Conservation (phyloP, 768 basidiomycete genomes). For the Termitomyces sp. region DNA sequence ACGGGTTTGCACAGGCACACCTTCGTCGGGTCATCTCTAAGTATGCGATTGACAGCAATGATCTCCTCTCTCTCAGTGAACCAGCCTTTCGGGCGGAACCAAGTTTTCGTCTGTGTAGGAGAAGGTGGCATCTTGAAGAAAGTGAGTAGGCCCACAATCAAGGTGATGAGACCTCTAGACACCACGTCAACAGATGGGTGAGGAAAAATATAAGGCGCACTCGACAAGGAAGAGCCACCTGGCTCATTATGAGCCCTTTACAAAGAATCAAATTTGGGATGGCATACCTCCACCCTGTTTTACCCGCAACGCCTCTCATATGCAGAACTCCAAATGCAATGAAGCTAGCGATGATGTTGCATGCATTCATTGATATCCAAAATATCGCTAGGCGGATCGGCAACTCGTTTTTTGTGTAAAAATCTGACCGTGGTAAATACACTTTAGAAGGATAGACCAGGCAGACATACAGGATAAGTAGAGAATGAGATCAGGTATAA, state of each 20-base stretch:
- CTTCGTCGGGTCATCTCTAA: constrained; percentile 61
- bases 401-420: constrained; percentile 55
- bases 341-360: constrained; percentile 45
- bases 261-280: not conserved
- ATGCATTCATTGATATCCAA: constrained; percentile 45
- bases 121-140: constrained; percentile 59
- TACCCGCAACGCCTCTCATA: constrained; percentile 48
- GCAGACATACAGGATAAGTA: constrained; percentile 49
- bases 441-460: not conserved
- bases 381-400: constrained; percentile 51
- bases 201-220: constrained; percentile 12
- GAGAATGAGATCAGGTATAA: constrained; percentile 54
- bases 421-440: constrained; percentile 28
- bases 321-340: constrained; percentile 57
- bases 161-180: constrained; percentile 38
- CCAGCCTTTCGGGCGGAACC: constrained; percentile 60
- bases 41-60: constrained; percentile 54
- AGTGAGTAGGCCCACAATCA: constrained; percentile 45
- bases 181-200: not conserved
- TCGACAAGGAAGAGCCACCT: constrained; percentile 57
- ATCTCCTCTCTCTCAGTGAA: constrained; percentile 56
- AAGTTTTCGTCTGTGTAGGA: constrained; percentile 51
- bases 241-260: not conserved
- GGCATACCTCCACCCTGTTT: constrained; percentile 42
- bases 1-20: constrained; percentile 15